Percentiles rank a stretch among this genome's conserved stretches.
Conservation (phyloP, 1,139 yeast species). For the Geotrichum australiense region DNA sequence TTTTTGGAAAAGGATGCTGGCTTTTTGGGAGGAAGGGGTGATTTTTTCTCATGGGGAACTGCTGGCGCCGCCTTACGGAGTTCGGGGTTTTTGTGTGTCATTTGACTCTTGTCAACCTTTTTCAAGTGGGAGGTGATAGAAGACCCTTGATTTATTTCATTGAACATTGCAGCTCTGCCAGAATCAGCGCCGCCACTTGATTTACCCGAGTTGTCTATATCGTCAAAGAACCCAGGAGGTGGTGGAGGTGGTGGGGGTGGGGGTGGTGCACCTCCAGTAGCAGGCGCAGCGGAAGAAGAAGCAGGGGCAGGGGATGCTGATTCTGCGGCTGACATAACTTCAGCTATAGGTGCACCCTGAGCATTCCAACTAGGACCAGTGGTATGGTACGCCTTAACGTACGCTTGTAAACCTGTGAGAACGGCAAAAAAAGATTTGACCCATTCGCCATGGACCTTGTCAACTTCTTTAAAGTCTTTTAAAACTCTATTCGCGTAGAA, state of each 20-base stretch:
- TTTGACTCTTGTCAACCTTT: slow-evolving; percentile 87
- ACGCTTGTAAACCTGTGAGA: slow-evolving; percentile 62
- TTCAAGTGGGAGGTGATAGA: slow-evolving; percentile 75
- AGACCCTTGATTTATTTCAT: slow-evolving; percentile 84
- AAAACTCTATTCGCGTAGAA: slow-evolving; percentile 89
- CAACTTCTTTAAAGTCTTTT: slow-evolving; percentile 72
- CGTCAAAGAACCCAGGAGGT: slow-evolving; percentile 58
- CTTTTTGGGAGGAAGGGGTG: slow-evolving; percentile 66
- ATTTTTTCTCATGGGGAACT: slow-evolving; percentile 32
- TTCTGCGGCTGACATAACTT: slow-evolving; percentile 26
- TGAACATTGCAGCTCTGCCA: slow-evolving; percentile 82
- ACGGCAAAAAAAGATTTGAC: slow-evolving; percentile 56
- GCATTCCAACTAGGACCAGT: slow-evolving; percentile 79
- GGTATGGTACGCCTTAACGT: slow-evolving; percentile 69
- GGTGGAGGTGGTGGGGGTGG: slow-evolving; percentile 56
- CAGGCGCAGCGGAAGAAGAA: slow-evolving; percentile 32
- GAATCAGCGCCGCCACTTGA: slow-evolving; percentile 37
- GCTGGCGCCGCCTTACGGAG: slow-evolving; percentile 44
- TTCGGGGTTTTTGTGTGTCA: slow-evolving; percentile 91
- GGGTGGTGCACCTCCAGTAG: slow-evolving; percentile 30
- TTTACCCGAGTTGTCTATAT: slow-evolving; percentile 25
- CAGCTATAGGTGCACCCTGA: slow-evolving; percentile 40
- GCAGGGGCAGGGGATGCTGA: slow-evolving; percentile 29
- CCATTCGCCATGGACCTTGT: slow-evolving; percentile 69
- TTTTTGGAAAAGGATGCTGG: slow-evolving; percentile 46